Conservation (phyloP, 225 moss, liverwort and hornwort genomes). For the Ulota crispa region DNA sequence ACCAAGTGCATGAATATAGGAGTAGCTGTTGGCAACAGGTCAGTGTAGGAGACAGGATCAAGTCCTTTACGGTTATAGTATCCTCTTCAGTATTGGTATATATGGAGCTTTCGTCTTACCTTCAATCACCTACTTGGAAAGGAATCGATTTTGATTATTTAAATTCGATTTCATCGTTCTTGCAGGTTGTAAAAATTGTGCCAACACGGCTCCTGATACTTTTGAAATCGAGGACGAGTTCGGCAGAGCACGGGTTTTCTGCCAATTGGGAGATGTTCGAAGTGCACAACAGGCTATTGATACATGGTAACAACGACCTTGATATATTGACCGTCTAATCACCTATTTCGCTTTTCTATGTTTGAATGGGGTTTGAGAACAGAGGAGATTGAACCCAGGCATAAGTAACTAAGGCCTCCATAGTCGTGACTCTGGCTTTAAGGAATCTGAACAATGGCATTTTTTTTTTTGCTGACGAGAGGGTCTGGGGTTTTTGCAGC, state of each 20-base stretch:
- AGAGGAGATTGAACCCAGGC: background rate
- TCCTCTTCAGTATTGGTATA: background rate
- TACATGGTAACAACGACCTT: conserved; percentile 63
- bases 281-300: conserved; percentile 73
- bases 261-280: conserved; percentile 62
- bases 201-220: conserved; percentile 72
- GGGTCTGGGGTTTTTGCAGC: conserved; percentile 36
- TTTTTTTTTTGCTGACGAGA: conserved; percentile 1
- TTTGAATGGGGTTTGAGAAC: background rate
- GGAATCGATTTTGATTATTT: background rate
- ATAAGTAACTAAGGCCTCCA: background rate
- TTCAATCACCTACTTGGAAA: background rate
- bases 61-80: background rate
- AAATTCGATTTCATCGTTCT: background rate
- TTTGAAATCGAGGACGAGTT: conserved; percentile 85
- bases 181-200: conserved; percentile 95
- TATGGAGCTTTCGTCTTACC: background rate
- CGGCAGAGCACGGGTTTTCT: conserved; percentile 78
- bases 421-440: background rate
- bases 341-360: background rate
- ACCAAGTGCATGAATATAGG: background rate
- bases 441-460: background rate
- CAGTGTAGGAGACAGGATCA: background rate
- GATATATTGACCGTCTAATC: background rate
- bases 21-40: background rate